Evolutionary conservation across 352 stramenopile genomes (phyloP).

Genomic region (Pseudoperonospora humuli): DNA sequence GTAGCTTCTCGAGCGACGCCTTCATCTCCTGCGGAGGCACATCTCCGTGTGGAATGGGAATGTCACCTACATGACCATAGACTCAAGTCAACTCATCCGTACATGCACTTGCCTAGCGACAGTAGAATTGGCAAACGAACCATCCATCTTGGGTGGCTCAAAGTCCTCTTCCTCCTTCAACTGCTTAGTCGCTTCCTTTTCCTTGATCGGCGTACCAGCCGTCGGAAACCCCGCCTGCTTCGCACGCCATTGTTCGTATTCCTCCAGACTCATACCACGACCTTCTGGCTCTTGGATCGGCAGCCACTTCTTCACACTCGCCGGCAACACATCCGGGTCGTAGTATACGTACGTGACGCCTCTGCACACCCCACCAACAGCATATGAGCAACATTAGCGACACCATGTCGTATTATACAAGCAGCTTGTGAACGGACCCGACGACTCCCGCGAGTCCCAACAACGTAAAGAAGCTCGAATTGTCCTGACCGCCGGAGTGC

Average conservation of each 20-base stretch:
- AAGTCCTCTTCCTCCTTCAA: slow-evolving; percentile 37
- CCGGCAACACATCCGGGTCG: slow-evolving; percentile 73
- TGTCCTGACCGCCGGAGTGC: slow-evolving; percentile 55
- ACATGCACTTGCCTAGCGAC: not conserved
- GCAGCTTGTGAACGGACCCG: slow-evolving; percentile 26
- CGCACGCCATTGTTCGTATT: slow-evolving; percentile 81
- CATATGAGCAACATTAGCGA: slow-evolving; percentile 1
- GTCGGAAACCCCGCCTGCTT: slow-evolving; percentile 50
- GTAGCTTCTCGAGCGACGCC: slow-evolving; percentile 63
- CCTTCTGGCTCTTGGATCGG: slow-evolving; percentile 76
- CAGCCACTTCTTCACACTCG: slow-evolving; percentile 63
- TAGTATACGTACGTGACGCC: slow-evolving; percentile 79
- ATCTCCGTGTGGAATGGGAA: slow-evolving; percentile 48
- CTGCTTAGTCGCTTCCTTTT: slow-evolving; percentile 26
- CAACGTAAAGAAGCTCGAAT: slow-evolving; percentile 78
- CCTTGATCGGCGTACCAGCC: slow-evolving; percentile 23
- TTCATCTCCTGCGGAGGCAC: slow-evolving; percentile 59
- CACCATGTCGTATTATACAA: not conserved
- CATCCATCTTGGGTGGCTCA: slow-evolving; percentile 25
- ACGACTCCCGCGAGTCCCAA: slow-evolving; percentile 52
- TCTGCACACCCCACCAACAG: slow-evolving; percentile 22
- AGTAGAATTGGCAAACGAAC: slow-evolving; percentile 8
- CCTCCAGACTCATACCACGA: slow-evolving; percentile 80
- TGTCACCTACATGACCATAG: slow-evolving; percentile 21
- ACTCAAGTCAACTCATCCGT: not conserved